Base-by-base conservation (phyloP, 2,329 filamentous ascomycete genomes). In the Penicillium sp. region DNA sequence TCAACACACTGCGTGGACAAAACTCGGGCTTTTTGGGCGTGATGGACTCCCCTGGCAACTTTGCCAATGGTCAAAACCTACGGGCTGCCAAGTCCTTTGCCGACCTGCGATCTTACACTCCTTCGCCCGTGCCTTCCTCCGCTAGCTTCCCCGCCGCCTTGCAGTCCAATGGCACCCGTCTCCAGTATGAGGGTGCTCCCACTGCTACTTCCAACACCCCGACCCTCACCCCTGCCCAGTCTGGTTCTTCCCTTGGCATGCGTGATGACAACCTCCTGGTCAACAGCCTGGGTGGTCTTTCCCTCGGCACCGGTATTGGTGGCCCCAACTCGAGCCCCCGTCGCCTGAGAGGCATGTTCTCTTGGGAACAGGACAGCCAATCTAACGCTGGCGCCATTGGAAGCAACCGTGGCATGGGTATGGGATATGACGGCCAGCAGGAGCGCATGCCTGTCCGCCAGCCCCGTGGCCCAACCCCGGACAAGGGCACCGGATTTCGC, bases 21-120 rank as follows among this genome's bases (percentile, higher is more conserved):
- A 90, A 93, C 64, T 87, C 88, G 13, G 84, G 82, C 31, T 92
- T 92, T n/a, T 80, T 97, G 37, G 89, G 92, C 70, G 86, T 94
- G 56, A 86, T 92, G n/a, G 90, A 90, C 63, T 92, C 90, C 40
- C 69, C 90, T 84, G 76, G 77, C 61, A 82, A 82, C 48, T 80
- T 87, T 57, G 86, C 87, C 32, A 85, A 89, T 46, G 88, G 81
- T 55, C 84, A 90, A 70, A 93, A 93, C 68, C 84, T 99, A 35
- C 88, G 94, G 42, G 90, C 90, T 29, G 94, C 93, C 60, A 97
- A 97, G 80, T 97, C 93, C 49, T 97, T 97, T 72, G 94, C 93
- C 35, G 94, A 99, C 71, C 79, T 99, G 61, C 89, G 93, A 62
- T 96, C 92, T 1, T 96, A 95, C 76, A 97, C 92, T 16, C 93